Conservation (phyloP, 1,284 basidiomycete species). For the Melampsora abietis-canadensis region DNA sequence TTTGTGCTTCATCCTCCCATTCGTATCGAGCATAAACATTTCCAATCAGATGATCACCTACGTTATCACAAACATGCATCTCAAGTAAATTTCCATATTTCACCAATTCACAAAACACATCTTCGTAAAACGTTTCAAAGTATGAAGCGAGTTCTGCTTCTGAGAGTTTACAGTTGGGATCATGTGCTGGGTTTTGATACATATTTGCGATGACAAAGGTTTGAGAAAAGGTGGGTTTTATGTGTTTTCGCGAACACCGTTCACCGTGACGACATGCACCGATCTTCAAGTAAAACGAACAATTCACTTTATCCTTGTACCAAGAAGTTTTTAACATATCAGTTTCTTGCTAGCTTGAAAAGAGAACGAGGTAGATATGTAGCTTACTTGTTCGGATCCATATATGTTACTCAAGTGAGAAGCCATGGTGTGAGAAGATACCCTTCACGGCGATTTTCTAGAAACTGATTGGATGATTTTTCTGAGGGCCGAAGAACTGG, state of each 20-base stretch:
- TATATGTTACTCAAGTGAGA: slow-evolving; percentile 73
- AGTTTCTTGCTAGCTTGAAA: slow-evolving; percentile 15
- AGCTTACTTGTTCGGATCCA: slow-evolving; percentile 60
- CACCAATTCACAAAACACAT: slow-evolving; percentile 66
- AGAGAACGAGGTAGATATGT: not conserved
- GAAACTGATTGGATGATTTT: too few species aligned
- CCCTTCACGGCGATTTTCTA: too few species aligned
- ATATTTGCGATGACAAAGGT: slow-evolving; percentile 98
- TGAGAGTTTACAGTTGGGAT: slow-evolving; percentile 78
- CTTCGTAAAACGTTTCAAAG: slow-evolving; percentile 93
- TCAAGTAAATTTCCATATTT: slow-evolving; percentile 95
- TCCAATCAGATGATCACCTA: slow-evolving; percentile 96
- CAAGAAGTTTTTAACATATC: slow-evolving; percentile 29
- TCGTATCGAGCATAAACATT: slow-evolving; percentile 98
- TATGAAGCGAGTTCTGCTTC: slow-evolving; percentile 86
- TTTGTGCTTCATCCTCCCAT: slow-evolving; percentile 95
- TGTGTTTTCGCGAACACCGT: slow-evolving; percentile 93
- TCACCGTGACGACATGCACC: slow-evolving; percentile 95
- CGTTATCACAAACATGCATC: slow-evolving; percentile 98
- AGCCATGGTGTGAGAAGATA: slow-evolving; percentile 56
- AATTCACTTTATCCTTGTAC: slow-evolving; percentile 89
- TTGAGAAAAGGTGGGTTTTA: slow-evolving; percentile 92
- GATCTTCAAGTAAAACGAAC: slow-evolving; percentile 96
- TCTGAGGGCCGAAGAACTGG: too few species aligned
- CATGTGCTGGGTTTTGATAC: slow-evolving; percentile 94